Base-by-base conservation (phyloP, 306 rosid species). In the Lathyrus sativus region DNA sequence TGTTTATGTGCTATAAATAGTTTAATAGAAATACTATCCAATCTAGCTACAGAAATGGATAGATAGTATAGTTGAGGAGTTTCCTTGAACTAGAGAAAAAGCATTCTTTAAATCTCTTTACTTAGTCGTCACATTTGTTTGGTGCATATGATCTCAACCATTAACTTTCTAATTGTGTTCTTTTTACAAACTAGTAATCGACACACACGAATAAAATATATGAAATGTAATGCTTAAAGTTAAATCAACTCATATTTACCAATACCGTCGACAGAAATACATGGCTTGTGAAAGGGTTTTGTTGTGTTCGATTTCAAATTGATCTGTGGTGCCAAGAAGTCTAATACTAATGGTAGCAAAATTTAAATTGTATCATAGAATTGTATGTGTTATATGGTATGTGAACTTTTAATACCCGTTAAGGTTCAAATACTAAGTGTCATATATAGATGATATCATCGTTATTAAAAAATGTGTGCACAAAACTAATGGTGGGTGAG, bases 41-140 rank as follows among this genome's bases (percentile, higher is more conserved):
- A 71, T 71, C 61, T 73, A 67, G 63, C 82, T 73, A 64, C 46
- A 73, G 74, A 77, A 38, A 45, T 49, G 79, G 11, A 56, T 57
- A 62, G 54, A 24, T 33, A 28, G 5, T 56, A n/a, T 45, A 51
- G 3, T 54, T 54, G 35, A 58, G 80, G 69, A 56, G 80, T 39
- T 83, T 76, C 43, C 85, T 79, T 86, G 75, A 79, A 75, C 72
- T 41, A 73, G 39, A 73, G 72, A 74, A 62, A 68, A 79, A 86
- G 81, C 80, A 68, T 74, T 76, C 66, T 80, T 78, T 8, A 61
- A n/a, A 79, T 87, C 83, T 77, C 88, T 85, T 91, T 72, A 77
- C 97, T 82, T 91, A 58, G 91, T 87, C 95, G 95, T 75, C 91
- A 87, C 82, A 75, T 71, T n/a, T n/a, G n/a, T n/a, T n/a, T n/a